Conservation (phyloP, 345 rosid genomes). For the Gossypium anomalum region DNA sequence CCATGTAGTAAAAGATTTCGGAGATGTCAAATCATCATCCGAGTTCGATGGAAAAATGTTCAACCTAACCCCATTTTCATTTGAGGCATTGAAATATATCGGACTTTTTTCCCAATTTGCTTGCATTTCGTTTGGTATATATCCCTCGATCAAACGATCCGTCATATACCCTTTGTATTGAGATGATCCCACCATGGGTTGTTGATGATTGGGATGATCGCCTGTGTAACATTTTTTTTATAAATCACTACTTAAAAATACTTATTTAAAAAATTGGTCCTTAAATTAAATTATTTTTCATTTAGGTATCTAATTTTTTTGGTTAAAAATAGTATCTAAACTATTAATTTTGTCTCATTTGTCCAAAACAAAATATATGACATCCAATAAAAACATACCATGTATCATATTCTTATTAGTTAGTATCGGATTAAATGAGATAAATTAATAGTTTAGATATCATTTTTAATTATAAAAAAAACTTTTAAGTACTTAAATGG, state of each 20-base stretch:
- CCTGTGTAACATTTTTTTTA: constrained; percentile 22
- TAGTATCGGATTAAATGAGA: no score
- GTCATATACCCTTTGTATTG: constrained; percentile 26
- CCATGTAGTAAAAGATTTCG: constrained; percentile 29
- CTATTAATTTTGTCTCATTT: no score
- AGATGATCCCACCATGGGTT: constrained; percentile 23
- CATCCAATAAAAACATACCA: neutral
- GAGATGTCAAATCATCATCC: constrained; percentile 33
- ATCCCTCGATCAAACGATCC: constrained; percentile 25
- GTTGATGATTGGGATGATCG: constrained; percentile 31
- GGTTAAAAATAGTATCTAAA: no score
- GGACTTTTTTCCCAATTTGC: constrained; percentile 25
- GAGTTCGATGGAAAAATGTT: constrained; percentile 41
- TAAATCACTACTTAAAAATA: neutral
- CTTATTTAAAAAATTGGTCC: neutral
- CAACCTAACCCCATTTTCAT: constrained; percentile 23
- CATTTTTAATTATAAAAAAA: no score
- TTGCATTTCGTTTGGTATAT: constrained; percentile 18
- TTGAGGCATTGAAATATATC: constrained; percentile 8
- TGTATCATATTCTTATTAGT: no score
- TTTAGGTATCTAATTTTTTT: no score
- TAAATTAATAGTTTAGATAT: no score
- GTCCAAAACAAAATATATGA: neutral
- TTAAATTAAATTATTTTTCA: no score
- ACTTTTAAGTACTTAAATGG: no score